Evolutionary conservation across 768 basidiomycete species (phyloP).

Genomic region (Auriculariales sp.): DNA sequence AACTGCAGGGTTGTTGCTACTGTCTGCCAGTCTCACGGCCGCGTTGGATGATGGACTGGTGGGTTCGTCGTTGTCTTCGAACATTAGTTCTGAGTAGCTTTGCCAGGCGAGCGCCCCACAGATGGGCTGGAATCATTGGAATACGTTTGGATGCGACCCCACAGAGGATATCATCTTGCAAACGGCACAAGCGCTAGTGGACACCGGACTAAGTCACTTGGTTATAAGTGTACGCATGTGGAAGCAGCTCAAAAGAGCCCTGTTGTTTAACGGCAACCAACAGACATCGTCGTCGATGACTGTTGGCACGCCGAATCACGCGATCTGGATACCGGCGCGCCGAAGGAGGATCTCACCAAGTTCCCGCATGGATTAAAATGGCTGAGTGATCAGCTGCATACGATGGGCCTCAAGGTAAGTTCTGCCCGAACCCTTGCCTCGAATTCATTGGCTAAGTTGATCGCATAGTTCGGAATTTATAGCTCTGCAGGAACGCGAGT

Average conservation of each 20-base stretch:
- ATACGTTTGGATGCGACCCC: constrained; percentile 24
- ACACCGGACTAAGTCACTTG: constrained; percentile 17
- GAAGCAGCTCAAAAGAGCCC: too few species aligned
- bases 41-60: too few species aligned
- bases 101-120: too few species aligned
- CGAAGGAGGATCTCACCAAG: constrained; percentile 6
- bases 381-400: constrained; percentile 9
- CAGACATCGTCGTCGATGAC: constrained; percentile 24
- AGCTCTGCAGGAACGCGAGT: constrained; percentile 21
- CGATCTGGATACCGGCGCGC: constrained; percentile 3
- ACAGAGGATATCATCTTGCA: constrained; percentile 21
- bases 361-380: constrained; percentile 10
- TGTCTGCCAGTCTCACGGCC: too few species aligned
- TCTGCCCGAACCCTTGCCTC: too few species aligned
- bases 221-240: too few species aligned
- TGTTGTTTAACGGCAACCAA: too few species aligned
- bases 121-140: constrained; percentile 27
- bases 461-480: constrained; percentile 26
- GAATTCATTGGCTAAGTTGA: too few species aligned
- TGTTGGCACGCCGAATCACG: constrained; percentile 16
- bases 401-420: constrained; percentile 9
- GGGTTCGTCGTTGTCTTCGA: too few species aligned
- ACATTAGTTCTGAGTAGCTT: too few species aligned
- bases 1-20: too few species aligned
- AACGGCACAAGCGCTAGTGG: constrained; percentile 19